Percentiles rank a stretch among this genome's conserved stretches.
Evolutionary conservation across 139 green algal species (phyloP).

Genomic region (Chlorella sp.): DNA sequence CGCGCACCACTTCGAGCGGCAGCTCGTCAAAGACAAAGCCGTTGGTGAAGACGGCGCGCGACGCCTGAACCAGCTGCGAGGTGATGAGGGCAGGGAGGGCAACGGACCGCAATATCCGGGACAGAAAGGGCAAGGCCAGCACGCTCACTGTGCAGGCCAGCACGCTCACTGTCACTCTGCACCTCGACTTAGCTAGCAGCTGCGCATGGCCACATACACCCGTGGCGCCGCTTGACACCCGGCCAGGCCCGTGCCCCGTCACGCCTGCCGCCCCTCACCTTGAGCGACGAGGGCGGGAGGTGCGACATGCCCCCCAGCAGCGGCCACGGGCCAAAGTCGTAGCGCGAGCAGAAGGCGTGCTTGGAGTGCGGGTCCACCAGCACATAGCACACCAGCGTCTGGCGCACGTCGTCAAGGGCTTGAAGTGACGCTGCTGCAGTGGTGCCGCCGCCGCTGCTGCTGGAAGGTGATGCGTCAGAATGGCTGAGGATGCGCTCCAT

Average conservation of each 20-base stretch:
- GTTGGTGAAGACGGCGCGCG: constrained; percentile 46
- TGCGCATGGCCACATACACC: too few species aligned
- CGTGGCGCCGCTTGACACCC: too few species aligned
- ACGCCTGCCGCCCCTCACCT: constrained; percentile 31
- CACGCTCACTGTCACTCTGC: too few species aligned
- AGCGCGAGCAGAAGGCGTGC: constrained; percentile 80
- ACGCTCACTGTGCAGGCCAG: too few species aligned
- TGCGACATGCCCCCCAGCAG: constrained; percentile 55
- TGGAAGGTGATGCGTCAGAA: not conserved
- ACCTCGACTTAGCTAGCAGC: too few species aligned
- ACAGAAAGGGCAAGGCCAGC: too few species aligned
- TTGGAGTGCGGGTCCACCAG: constrained; percentile 52
- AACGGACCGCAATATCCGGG: too few species aligned
- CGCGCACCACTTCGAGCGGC: constrained; percentile 50
- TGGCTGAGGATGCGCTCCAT: not conserved
- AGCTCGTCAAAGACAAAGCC: constrained; percentile 96
- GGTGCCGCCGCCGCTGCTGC: too few species aligned
- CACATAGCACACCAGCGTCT: constrained; percentile 92
- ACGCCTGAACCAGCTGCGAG: constrained; percentile 25
- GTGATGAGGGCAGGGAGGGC: too few species aligned
- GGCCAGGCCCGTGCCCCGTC: too few species aligned
- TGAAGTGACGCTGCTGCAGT: too few species aligned
- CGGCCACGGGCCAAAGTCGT: constrained; percentile 91
- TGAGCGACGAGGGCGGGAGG: constrained; percentile 14
- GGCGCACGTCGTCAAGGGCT: constrained; percentile 7